Evolutionary conservation across 495 filamentous ascomycete genomes (phyloP), one percentile per base, ranked within the genome.

Genomic region (Xylaria longipes): DNA sequence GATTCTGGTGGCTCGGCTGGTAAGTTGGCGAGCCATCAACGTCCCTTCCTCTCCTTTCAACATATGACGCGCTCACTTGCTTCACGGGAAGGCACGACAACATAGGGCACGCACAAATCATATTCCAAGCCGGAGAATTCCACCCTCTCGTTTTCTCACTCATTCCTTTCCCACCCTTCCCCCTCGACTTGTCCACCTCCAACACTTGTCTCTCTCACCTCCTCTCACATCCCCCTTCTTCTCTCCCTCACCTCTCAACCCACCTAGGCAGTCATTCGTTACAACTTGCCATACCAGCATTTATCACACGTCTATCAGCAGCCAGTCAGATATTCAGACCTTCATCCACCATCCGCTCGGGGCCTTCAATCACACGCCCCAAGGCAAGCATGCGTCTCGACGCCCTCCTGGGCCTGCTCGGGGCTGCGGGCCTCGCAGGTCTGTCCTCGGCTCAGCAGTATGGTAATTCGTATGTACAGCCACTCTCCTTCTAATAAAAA

Each of bases 381-480:
- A 12, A 71, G 64, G 65, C 56, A 63, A 72, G 37, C 27, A 79
- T 79, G 77, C 73, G 75, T 69, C 29, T 45, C 58, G 69, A 72
- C 73, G 75, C 73, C 72, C 69, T 77, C 68, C 45, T 74, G 58
- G 75, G 75, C 63, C 61, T 71, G 65, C 61, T 77, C 52, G 73
- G 75, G 58, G 73, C 69, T 64, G 41, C 70, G 62, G 69, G 74
- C 71, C 71, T 79, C 63, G 46, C 68, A 35, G 72, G 77, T 70
- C 71, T 74, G 14, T 57, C 77, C 68, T 71, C 75, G 2, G 77
- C 75, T 64, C 75, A 77, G 68, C 66, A 62, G 12, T 77, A 77
- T 57, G 75, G 74, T 33, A 77, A 77, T 37, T 71, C 63, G 77
- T 77, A 50, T 71, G 77, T 75, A 48, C 54, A 57, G 20, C 46